Conservation (phyloP, 495 filamentous ascomycete genomes). For the Lindgomyces ingoldianus region DNA sequence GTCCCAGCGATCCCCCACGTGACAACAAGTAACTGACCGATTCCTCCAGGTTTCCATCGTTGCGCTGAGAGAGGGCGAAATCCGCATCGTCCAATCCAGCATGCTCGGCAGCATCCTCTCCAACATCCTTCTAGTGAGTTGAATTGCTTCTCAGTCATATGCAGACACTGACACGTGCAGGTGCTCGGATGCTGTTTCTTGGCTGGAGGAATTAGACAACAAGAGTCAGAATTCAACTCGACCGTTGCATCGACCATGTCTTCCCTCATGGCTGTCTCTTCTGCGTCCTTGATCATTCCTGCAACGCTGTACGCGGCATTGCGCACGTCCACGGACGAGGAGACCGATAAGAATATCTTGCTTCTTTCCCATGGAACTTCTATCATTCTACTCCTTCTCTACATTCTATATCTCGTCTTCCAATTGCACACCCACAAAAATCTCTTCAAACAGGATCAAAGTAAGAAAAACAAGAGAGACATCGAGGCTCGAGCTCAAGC, state of each 20-base stretch:
- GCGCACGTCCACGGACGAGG: constrained; percentile 39
- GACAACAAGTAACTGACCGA: constrained; percentile 1
- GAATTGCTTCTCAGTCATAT: not conserved
- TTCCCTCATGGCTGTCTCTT: constrained; percentile 89
- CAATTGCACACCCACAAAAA: constrained; percentile 79
- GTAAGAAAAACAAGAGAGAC: too few relatives aligned
- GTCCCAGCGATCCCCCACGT: not conserved
- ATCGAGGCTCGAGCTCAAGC: too few relatives aligned
- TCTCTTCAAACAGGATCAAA: constrained; percentile 84
- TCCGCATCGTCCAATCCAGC: constrained; percentile 93
- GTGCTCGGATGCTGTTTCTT: constrained; percentile 96
- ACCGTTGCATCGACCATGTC: constrained; percentile 95
- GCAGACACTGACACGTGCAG: constrained; percentile 23
- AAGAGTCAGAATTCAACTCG: constrained; percentile 76
- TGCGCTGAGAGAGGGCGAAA: constrained; percentile 79
- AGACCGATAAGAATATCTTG: constrained; percentile 67
- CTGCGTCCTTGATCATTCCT: constrained; percentile 89
- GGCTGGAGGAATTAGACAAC: constrained; percentile 71
- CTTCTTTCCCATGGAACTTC: constrained; percentile 86
- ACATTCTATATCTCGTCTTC: constrained; percentile 88
- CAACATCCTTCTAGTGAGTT: constrained; percentile 76
- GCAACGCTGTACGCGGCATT: constrained; percentile 72
- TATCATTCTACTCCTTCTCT: constrained; percentile 84
- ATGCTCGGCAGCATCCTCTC: constrained; percentile 98
- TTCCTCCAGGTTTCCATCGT: constrained; percentile 80